Evolutionary conservation across 2,329 filamentous ascomycete species (phyloP).

Genomic region (Botrytis squamosa): DNA sequence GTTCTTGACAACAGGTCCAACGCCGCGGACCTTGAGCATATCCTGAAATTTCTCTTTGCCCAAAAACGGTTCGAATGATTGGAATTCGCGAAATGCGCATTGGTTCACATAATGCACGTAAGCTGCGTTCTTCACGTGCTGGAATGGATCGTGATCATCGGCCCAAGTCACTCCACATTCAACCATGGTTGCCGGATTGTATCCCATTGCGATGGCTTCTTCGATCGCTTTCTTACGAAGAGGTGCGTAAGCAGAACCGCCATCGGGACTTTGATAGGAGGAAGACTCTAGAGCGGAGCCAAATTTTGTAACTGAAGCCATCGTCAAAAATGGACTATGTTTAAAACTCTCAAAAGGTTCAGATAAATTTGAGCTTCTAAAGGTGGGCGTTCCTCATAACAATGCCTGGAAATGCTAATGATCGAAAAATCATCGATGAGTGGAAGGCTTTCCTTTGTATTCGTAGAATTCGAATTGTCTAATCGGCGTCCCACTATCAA

Average conservation of each 20-base stretch:
- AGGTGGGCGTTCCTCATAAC: not conserved
- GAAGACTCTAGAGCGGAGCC: constrained; percentile 11
- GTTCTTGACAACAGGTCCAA: not conserved
- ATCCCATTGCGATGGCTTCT: constrained; percentile 21
- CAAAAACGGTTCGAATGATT: constrained; percentile 11
- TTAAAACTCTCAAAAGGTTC: not conserved
- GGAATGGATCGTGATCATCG: constrained; percentile 15
- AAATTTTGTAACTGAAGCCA: constrained; percentile 10
- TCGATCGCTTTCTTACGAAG: constrained; percentile 9
- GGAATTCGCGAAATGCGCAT: constrained; percentile 12
- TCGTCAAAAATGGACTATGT: not conserved
- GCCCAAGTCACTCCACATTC: constrained; percentile 18
- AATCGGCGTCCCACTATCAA: not conserved
- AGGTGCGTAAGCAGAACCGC: constrained; percentile 13
- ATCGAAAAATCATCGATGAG: not conserved
- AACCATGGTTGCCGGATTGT: constrained; percentile 22
- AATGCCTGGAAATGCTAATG: not conserved
- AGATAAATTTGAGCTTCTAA: not conserved
- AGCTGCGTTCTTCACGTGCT: constrained; percentile 11
- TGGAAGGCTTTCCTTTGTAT: not conserved
- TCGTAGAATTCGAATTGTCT: not conserved
- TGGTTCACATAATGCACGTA: constrained; percentile 12
- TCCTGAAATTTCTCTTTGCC: constrained; percentile 17
- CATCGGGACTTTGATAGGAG: constrained; percentile 20
- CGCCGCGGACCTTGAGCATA: not conserved